phyloP scores from a whole-genome alignment of 2,329 filamentous ascomycete species.

The Aspergillus pseudoglaucus region DNA sequence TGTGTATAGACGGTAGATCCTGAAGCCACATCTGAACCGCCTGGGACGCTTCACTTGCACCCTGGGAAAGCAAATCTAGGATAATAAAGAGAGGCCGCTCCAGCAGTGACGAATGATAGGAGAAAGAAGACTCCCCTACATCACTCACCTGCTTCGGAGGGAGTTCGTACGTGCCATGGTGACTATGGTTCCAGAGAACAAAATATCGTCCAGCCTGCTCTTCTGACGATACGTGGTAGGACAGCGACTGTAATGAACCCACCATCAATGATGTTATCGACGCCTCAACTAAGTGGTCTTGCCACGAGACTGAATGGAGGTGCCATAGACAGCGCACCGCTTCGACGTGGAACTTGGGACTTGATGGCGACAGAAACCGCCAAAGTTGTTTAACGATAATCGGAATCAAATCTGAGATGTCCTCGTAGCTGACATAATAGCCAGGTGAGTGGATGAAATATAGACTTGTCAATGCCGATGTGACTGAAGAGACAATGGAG shows the following conservation, averaged over 20 bases:
- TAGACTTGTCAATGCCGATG: slow-evolving; percentile 45
- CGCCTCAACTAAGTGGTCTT: slow-evolving; percentile 71
- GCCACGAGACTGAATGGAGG: slow-evolving; percentile 64
- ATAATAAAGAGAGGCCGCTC: slow-evolving; percentile 74
- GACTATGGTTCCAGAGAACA: slow-evolving; percentile 39
- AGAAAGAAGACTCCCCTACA: slow-evolving; percentile 20
- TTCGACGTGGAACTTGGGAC: slow-evolving; percentile 92
- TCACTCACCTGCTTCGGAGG: slow-evolving; percentile 27
- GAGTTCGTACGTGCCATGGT: slow-evolving; percentile 32
- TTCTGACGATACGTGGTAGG: slow-evolving; percentile 24
- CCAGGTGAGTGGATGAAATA: slow-evolving; percentile 31
- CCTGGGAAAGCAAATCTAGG: slow-evolving; percentile 69
- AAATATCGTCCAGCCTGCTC: slow-evolving; percentile 35
- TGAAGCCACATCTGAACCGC: slow-evolving; percentile 77
- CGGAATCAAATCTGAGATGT: slow-evolving; percentile 57
- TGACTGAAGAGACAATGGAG: slow-evolving; percentile 30
- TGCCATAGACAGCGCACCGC: slow-evolving; percentile 81
- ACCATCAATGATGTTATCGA: slow-evolving; percentile 66
- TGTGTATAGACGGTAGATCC: slow-evolving; percentile 44
- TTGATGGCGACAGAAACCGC: slow-evolving; percentile 70
- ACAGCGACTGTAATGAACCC: slow-evolving; percentile 27
- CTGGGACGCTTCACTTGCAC: slow-evolving; percentile 66
- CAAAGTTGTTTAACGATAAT: slow-evolving; percentile 68
- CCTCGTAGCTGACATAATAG: slow-evolving; percentile 34
- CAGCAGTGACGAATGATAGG: slow-evolving; percentile 55